Evolutionary conservation across 306 rosid genomes (phyloP).

Genomic region (Castanea sativa): DNA sequence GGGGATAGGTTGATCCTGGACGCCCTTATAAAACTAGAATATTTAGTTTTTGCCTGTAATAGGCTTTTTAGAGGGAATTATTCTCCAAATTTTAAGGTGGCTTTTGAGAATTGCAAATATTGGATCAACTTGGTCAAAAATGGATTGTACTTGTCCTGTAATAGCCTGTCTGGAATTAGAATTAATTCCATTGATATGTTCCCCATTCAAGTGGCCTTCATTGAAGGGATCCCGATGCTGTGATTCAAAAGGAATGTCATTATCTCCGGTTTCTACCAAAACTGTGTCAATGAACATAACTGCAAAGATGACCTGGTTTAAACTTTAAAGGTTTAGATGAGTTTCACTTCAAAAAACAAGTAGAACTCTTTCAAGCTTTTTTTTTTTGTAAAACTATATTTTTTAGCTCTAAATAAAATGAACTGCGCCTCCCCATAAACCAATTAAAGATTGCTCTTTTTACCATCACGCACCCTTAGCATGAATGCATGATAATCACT

Average conservation of each 20-base stretch:
- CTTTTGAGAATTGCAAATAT: background rate
- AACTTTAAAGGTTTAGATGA: too few species aligned
- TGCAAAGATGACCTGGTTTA: background rate
- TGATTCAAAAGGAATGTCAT: background rate
- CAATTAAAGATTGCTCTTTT: too few species aligned
- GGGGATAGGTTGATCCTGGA: background rate
- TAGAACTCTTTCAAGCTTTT: too few species aligned
- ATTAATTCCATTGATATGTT: background rate
- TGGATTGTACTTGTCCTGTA: background rate
- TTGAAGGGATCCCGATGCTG: background rate
- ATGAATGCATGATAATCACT: too few species aligned
- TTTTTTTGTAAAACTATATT: too few species aligned
- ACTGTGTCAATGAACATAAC: background rate
- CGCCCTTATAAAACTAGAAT: background rate
- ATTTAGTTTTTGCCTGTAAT: background rate
- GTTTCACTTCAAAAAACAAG: too few species aligned
- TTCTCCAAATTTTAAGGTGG: background rate
- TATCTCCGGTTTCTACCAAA: background rate
- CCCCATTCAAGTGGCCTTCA: background rate
- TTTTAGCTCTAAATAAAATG: too few species aligned
- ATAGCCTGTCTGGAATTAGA: background rate
- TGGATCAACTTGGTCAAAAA: background rate
- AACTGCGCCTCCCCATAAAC: too few species aligned
- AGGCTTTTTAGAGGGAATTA: background rate
- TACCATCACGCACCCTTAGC: fast-evolving